phyloP scores from a whole-genome alignment of 371 early-diverging fungal species.

The Gilbertella persicaria region DNA sequence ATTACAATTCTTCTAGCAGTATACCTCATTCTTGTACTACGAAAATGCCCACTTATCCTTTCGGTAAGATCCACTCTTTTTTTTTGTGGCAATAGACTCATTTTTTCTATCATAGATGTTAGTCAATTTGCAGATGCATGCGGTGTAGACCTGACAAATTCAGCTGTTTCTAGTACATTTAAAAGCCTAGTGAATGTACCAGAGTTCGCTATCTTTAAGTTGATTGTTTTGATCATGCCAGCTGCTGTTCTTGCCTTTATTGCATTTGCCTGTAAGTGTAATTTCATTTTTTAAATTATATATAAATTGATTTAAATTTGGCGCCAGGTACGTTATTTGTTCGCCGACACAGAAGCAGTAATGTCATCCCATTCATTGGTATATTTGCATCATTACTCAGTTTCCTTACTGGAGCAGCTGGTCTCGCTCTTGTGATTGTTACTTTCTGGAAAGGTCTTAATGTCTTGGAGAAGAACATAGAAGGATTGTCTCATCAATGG shows the following conservation, averaged over 20 bases:
- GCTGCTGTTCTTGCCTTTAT: constrained; percentile 30
- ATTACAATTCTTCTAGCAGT: constrained; percentile 13
- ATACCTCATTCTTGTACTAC: constrained; percentile 21
- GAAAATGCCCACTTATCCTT: constrained; percentile 15
- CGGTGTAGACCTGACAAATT: constrained; percentile 14
- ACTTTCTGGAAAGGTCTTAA: constrained; percentile 33
- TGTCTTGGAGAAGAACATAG: constrained; percentile 11
- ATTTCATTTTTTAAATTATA: not conserved
- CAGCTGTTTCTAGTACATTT: not conserved
- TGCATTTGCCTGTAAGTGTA: constrained; percentile 21
- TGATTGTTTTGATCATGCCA: constrained; percentile 29
- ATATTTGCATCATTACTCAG: constrained; percentile 22
- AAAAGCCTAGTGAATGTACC: constrained; percentile 5
- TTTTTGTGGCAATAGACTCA: not conserved
- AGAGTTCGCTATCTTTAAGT: constrained; percentile 17
- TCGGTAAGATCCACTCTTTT: constrained; percentile 19
- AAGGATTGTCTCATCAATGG: constrained; percentile 32
- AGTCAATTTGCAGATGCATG: constrained; percentile 15
- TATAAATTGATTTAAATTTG: not conserved
- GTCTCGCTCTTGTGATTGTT: constrained; percentile 21
- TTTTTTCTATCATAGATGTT: constrained; percentile 7
- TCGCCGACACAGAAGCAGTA: constrained; percentile 24
- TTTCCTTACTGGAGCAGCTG: constrained; percentile 27
- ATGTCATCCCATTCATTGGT: constrained; percentile 29
- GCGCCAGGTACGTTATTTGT: constrained; percentile 14